phyloP scores from a whole-genome alignment of 2,329 filamentous ascomycete genomes.

The Ophiognomonia clavigignenti-juglandacearum region DNA sequence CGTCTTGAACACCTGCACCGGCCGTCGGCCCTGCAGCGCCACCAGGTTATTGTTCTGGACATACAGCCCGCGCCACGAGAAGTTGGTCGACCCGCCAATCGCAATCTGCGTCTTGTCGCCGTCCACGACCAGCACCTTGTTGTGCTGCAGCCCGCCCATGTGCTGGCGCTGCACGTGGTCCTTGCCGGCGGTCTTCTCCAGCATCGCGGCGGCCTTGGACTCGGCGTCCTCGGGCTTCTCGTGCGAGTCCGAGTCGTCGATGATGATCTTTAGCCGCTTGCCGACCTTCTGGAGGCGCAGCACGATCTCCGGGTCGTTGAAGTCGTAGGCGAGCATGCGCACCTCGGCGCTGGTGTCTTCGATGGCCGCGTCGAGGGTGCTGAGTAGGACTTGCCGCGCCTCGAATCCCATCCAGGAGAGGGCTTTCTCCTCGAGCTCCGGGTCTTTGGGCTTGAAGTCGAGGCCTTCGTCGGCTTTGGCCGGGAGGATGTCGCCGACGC shows the following conservation, averaged over 20 bases:
- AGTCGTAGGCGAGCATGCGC: slow-evolving; percentile 18
- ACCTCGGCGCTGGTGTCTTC: slow-evolving; percentile 19
- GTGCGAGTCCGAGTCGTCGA: slow-evolving; percentile 19
- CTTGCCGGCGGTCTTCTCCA: slow-evolving; percentile 15
- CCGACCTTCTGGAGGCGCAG: slow-evolving; percentile 17
- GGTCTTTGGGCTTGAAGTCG: slow-evolving; percentile 17
- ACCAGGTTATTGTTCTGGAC: slow-evolving; percentile 20
- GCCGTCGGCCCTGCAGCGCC: slow-evolving; percentile 15
- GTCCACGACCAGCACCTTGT: slow-evolving; percentile 17
- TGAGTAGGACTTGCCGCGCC: slow-evolving; percentile 17
- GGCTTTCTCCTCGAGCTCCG: slow-evolving; percentile 17
- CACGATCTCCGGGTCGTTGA: slow-evolving; percentile 21
- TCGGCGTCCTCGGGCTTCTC: slow-evolving; percentile 11
- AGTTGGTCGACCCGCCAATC: slow-evolving; percentile 19
- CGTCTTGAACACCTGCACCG: slow-evolving; percentile 15
- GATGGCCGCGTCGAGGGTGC: slow-evolving; percentile 17
- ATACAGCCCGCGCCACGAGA: slow-evolving; percentile 19
- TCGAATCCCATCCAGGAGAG: slow-evolving; percentile 21
- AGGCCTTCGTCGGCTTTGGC: slow-evolving; percentile 18
- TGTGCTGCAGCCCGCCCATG: slow-evolving; percentile 20
- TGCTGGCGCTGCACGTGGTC: slow-evolving; percentile 19
- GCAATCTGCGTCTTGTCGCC: slow-evolving; percentile 18
- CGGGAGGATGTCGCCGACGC: slow-evolving; percentile 18
- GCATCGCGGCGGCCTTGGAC: slow-evolving; percentile 16
- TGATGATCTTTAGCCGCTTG: slow-evolving; percentile 19